Evolutionary conservation across 257 asterid genomes (phyloP), one percentile per base, ranked within the genome.

Genomic region (Anisodus acutangulus): DNA sequence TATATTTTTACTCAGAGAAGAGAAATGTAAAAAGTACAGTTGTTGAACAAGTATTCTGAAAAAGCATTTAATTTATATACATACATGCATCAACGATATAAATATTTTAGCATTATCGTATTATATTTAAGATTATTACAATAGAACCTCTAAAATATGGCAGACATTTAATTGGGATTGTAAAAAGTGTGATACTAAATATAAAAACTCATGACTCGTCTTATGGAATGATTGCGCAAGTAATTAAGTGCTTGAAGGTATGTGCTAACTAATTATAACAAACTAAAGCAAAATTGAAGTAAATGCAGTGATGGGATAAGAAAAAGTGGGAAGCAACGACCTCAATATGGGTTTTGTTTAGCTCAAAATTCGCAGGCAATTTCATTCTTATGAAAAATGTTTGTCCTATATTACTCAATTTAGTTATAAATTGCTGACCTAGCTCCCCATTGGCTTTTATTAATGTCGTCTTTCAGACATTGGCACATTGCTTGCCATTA

Each of bases 281-380:
- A 51, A 51, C 81, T 53, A 76, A 51, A 76, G 63, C 63, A 51
- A 76, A 76, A 12, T 51, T 26, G 63, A 51, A 9, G 81, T 76
- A 51, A 76, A 76, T 76, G 81, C 11, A 76, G 51, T 76, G 81
- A 76, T 76, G 6, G 81, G 81, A 76, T 26, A 51, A 76, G 63
- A 54, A 76, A 76, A 76, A 51, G 62, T 51, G 45, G 22, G 22
- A 76, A 76, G 22, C 62, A 76, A 26, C 81, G 35, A 51, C 63
- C 47, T 51, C 45, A 76, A 76, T 76, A 51, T 51, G 81, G 81
- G 47, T 53, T 22, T 51, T 76, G 81, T 76, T 76, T 76, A 76
- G 81, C 81, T 76, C 26, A 0, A 76, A 51, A 76, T 76, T 76
- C 63, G 26, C 22, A 19, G 43, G 47, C 63, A 76, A 16, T 76